Conservation (phyloP, 31 red algal species). For the Asparagopsis taxiformis region DNA sequence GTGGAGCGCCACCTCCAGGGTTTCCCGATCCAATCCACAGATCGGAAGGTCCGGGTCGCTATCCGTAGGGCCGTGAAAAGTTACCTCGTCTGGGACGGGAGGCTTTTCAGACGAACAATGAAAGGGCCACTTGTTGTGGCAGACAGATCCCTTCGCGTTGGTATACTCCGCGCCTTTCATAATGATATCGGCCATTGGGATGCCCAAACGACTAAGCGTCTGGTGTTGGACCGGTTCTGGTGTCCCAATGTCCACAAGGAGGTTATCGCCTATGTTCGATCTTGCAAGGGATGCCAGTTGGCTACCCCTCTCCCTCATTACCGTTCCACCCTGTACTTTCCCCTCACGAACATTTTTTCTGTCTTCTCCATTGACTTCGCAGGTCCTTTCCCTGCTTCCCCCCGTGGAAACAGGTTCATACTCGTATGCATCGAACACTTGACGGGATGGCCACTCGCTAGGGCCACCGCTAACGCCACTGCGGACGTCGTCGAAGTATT, state of each 20-base stretch:
- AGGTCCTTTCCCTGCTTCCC: slow-evolving; percentile 4
- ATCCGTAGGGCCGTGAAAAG: too few species aligned
- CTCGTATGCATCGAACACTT: neutral
- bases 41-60: too few species aligned
- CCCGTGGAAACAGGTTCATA: neutral
- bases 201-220: neutral
- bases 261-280: neutral
- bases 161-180: neutral
- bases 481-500: neutral
- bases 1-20: too few species aligned
- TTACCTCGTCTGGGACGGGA: neutral
- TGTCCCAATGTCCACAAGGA: neutral
- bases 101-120: neutral
- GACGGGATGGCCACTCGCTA: slow-evolving; percentile 5
- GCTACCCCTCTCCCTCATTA: neutral
- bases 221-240: slow-evolving; percentile 2
- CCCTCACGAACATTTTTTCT: neutral
- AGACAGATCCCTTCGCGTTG: neutral
- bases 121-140: neutral
- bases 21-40: too few species aligned
- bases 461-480: neutral
- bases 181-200: slow-evolving; percentile 19
- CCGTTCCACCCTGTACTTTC: neutral
- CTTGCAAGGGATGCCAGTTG: slow-evolving; percentile 2
- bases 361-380: slow-evolving; percentile 11